Conservation (phyloP, 1,139 yeast species). For the Meyerozyma sp. region DNA sequence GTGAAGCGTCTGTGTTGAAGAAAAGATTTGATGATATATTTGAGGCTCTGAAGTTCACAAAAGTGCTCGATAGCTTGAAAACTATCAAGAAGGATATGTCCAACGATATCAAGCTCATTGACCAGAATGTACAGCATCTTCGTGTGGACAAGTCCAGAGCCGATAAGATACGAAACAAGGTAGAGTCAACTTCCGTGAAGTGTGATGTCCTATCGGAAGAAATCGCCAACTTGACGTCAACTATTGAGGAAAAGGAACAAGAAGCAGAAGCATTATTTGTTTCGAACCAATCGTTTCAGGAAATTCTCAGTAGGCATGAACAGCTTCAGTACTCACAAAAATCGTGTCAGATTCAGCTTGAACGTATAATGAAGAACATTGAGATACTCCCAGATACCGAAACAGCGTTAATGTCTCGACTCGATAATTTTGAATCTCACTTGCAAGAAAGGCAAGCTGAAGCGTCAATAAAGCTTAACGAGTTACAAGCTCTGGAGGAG, state of each 20-base stretch:
- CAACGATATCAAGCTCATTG: constrained; percentile 66
- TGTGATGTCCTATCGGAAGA: constrained; percentile 45
- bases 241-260: constrained; percentile 48
- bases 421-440: constrained; percentile 49
- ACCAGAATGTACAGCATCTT: constrained; percentile 73
- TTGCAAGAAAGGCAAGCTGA: constrained; percentile 32
- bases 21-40: constrained; percentile 94
- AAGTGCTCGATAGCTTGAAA: constrained; percentile 80
- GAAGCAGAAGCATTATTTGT: constrained; percentile 65
- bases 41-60: constrained; percentile 90
- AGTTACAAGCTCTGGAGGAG: constrained; percentile 11
- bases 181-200: constrained; percentile 38
- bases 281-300: constrained; percentile 78
- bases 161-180: constrained; percentile 44
- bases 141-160: constrained; percentile 73
- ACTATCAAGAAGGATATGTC: constrained; percentile 71
- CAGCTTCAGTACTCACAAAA: constrained; percentile 45
- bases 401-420: constrained; percentile 42
- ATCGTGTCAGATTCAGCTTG: constrained; percentile 44
- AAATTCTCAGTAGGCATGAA: constrained; percentile 59
- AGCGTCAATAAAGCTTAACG: constrained; percentile 13
- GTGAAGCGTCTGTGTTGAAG: constrained; percentile 85
- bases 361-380: constrained; percentile 41
- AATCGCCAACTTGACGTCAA: constrained; percentile 42
- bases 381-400: constrained; percentile 45